A percentile compares a stretch with the other conserved stretches of the same genome.
Conservation (phyloP, 106 monocot genomes). For the Chionographis japonica region DNA sequence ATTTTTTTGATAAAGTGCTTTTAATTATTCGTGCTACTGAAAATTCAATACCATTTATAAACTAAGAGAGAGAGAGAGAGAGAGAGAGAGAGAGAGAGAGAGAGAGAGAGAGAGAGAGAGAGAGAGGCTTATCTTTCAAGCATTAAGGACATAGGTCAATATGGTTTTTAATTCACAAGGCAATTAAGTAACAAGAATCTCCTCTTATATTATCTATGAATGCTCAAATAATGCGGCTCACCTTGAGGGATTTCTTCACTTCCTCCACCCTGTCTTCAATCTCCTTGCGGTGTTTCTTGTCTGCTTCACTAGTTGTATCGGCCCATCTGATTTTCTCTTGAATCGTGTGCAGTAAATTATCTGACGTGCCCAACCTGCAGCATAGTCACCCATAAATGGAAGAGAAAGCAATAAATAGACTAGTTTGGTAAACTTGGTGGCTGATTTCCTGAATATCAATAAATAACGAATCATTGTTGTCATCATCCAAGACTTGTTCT, state of each 20-base stretch:
- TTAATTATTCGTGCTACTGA: background rate
- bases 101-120: too few relatives aligned
- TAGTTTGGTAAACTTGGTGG: too few relatives aligned
- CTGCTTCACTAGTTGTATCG: constrained; percentile 76
- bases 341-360: constrained; percentile 68
- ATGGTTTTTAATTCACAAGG: background rate
- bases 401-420: background rate
- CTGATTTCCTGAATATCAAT: too few relatives aligned
- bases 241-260: constrained; percentile 83
- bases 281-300: constrained; percentile 83
- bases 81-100: background rate
- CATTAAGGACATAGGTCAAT: too few relatives aligned
- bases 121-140: too few relatives aligned
- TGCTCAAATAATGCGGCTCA: constrained; percentile 21
- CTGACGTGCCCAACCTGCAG: constrained; percentile 81
- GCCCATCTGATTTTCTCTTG: constrained; percentile 99
- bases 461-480: too few relatives aligned
- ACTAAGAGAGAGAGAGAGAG: background rate
- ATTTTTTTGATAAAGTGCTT: constrained; percentile 15
- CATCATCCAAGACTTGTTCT: too few relatives aligned
- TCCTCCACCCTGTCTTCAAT: constrained; percentile 90
- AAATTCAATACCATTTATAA: background rate
- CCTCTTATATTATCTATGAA: background rate
- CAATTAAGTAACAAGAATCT: constrained; percentile 1
- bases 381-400: background rate